Base-by-base conservation (phyloP, 179 eudicot species). In the Amaranthus tricolor region DNA sequence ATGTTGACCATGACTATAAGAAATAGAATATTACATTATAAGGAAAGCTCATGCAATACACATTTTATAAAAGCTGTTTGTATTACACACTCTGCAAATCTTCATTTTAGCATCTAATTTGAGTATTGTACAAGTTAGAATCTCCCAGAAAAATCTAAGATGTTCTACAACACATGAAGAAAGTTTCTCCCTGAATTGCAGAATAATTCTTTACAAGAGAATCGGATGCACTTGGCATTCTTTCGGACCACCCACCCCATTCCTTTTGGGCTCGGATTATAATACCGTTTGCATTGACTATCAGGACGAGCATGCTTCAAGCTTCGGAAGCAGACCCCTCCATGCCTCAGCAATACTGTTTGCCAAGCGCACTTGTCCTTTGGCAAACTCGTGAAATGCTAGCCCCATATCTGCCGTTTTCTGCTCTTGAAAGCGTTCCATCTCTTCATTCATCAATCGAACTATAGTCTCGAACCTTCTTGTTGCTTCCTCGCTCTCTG, bases 331-430 rank as follows among this genome's bases (percentile, higher is more conserved):
- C 72, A 95, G 91, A 78, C 87, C 89, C 76, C 92, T 82, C 99
- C 99, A 95, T 5, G 92, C 99, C 43, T 86, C 93, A 47, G 97
- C 98, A 24, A 95, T 84, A 76, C 85, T 82, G 61, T 84, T 89
- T n/a, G 97, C 93, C 66, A 95, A 81, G 19, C 81, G 92, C 7
- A 97, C 97, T 76, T 95, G 99, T 62, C 99, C 99, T 86, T 93
- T 93, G 8, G 97, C 98, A 62, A 95, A 89, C 82, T 95, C 98
- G 72, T 95, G 97, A 78, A 95, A 92, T 16, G 97, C 97, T 10
- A 86, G 72, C 66, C 99, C 99, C 91, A 95, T 81, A 53, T 95
- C 98, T 14, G 82, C 60, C 6, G 98, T 95, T 76, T 93, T 93
- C 76, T 95, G 93, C 74, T 95, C 98, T 84, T 93, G 98, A 69